Percentiles rank a stretch among this genome's conserved stretches.
Evolutionary conservation across 805 yeast genomes (phyloP).

Genomic region (Candida dendrica): DNA sequence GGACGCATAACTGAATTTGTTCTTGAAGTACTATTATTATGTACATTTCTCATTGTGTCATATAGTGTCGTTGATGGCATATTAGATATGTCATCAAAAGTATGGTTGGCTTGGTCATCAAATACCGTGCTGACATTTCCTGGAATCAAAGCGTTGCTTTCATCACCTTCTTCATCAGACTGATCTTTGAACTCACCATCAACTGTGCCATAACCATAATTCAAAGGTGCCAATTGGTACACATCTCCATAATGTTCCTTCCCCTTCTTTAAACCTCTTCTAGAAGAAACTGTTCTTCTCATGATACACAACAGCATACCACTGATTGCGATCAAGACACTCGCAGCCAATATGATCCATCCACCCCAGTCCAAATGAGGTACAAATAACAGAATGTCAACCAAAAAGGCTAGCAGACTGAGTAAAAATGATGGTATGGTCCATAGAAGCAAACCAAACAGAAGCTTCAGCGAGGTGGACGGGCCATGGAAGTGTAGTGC

Average conservation of each 20-base stretch:
- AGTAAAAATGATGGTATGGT: slow-evolving; percentile 65
- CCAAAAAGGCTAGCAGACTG: slow-evolving; percentile 66
- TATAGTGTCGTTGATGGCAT: slow-evolving; percentile 12
- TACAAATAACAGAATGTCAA: slow-evolving; percentile 73
- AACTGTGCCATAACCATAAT: slow-evolving; percentile 20
- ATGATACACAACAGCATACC: slow-evolving; percentile 65
- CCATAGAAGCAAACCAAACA: slow-evolving; percentile 48
- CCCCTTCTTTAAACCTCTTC: slow-evolving; percentile 14
- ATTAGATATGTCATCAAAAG: slow-evolving; percentile 12
- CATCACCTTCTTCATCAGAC: slow-evolving; percentile 8
- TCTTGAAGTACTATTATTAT: slow-evolving; percentile 6
- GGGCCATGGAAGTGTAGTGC: slow-evolving; percentile 31
- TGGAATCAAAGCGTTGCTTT: slow-evolving; percentile 10
- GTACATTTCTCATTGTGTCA: slow-evolving; percentile 13
- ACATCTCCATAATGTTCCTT: slow-evolving; percentile 9
- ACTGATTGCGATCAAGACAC: slow-evolving; percentile 55
- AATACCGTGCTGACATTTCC: neutral
- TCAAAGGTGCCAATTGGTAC: slow-evolving; percentile 19
- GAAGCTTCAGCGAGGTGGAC: slow-evolving; percentile 30
- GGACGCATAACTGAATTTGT: neutral
- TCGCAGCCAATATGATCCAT: slow-evolving; percentile 71
- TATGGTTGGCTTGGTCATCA: slow-evolving; percentile 8
- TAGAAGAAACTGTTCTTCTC: slow-evolving; percentile 52
- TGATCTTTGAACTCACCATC: slow-evolving; percentile 14
- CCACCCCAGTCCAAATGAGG: slow-evolving; percentile 77